A percentile compares a stretch with the other conserved stretches of the same genome.
Evolutionary conservation across 2,329 filamentous ascomycete species (phyloP).

Genomic region (Chalaropsis thielavioides): DNA sequence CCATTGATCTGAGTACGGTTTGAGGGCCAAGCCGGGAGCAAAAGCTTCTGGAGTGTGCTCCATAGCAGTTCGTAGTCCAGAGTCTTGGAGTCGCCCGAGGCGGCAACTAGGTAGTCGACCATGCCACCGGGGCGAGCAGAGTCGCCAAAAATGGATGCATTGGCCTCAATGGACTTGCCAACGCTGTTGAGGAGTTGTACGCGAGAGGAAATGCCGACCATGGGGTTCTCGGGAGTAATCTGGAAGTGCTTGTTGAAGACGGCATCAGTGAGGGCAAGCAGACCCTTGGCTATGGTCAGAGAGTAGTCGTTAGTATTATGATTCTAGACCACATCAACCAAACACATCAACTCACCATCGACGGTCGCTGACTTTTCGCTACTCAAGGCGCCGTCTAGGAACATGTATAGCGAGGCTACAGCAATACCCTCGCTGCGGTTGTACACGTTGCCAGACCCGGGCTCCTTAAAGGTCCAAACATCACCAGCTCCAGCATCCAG

Average conservation of each 20-base stretch:
- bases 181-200: constrained; percentile 29
- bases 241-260: constrained; percentile 30
- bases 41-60: constrained; percentile 29
- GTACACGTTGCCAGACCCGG: constrained; percentile 25
- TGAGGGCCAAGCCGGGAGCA: constrained; percentile 36
- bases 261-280: constrained; percentile 25
- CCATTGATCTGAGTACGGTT: constrained; percentile 36
- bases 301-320: not conserved
- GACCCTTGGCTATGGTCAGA: constrained; percentile 23
- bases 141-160: constrained; percentile 29
- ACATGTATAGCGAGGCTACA: constrained; percentile 37
- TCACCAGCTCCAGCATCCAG: constrained; percentile 42
- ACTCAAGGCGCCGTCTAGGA: constrained; percentile 29
- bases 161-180: constrained; percentile 28
- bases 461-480: constrained; percentile 33
- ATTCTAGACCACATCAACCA: not conserved
- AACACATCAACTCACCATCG: constrained; percentile 24
- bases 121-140: constrained; percentile 33
- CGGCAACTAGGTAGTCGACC: constrained; percentile 30
- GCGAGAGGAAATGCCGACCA: constrained; percentile 32
- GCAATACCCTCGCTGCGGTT: constrained; percentile 37
- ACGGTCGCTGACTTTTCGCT: constrained; percentile 21
- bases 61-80: constrained; percentile 31
- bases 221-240: constrained; percentile 30
- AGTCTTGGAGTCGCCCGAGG: constrained; percentile 21